Evolutionary conservation across 108 stramenopile species (phyloP), one percentile per base, ranked within the genome.

Genomic region (Nannochloropsis oceanica): DNA sequence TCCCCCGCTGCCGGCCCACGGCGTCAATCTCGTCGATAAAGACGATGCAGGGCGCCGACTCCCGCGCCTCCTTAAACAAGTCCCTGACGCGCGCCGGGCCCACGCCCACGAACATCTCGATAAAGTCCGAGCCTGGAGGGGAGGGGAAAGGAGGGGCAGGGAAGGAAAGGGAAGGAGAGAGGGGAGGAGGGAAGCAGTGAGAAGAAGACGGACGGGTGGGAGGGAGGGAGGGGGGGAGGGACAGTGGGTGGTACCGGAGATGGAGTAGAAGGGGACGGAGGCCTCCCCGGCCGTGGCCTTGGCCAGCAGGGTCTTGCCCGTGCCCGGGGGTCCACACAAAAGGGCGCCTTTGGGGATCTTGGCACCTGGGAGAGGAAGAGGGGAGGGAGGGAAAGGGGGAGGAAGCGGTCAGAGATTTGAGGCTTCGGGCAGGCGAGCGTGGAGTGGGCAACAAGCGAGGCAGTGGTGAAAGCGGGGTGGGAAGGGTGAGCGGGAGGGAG

Each of bases 211-310:
- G 59, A 10, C 7, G 59, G 59, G 59, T 9, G 59, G 59, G 59
- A 73, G 59, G 59, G 59, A 8, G 59, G 59, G 59, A 73, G 59
- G 59, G 59, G 59, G 2, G 9, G 10, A n/a, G 59, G 59, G 59
- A 73, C 7, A 73, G 59, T n/a, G 2, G 0, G 11, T 12, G 44
- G 42, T 11, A 86, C 86, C 98, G 80, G 93, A 92, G 82, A 99
- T 97, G 84, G 93, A 92, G 86, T 90, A 96, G 86, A 99, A 99
- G 12, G 99, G 97, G 25, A 97, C 97, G 87, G 92, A 92, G 12
- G 99, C 97, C 91, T 99, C 99, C 12, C 98, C 99, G n/a, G 99
- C 99, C 34, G 96, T 96, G 22, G 99, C 99, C 92, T 97, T 97
- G 81, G 99, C 99, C 34, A 99, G 87, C 8, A 99, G 91, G 0